Percentiles rank a stretch among this genome's conserved stretches.
Conservation (phyloP, 805 yeast genomes). For the Sporopachydermia lactativora region DNA sequence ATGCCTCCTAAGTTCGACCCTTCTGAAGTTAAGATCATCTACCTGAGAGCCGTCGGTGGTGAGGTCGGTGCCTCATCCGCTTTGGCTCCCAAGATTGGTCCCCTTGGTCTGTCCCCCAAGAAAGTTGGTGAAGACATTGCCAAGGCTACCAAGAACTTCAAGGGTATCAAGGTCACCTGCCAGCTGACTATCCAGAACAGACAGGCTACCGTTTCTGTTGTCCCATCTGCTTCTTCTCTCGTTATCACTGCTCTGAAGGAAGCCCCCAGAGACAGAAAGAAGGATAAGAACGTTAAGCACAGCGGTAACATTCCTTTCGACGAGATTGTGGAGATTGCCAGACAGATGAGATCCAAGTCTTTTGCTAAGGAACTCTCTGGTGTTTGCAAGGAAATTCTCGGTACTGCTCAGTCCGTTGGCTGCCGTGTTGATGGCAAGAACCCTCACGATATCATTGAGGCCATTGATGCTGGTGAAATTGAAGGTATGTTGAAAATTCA, state of each 20-base stretch:
- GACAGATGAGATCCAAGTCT: conserved; percentile 94
- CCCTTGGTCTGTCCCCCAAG: conserved; percentile 99
- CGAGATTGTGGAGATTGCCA: conserved; percentile 93
- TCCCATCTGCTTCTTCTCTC: conserved; percentile 97
- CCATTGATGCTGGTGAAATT: conserved; percentile 96
- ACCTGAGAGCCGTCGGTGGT: conserved; percentile 99
- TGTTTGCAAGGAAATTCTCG: conserved; percentile 96
- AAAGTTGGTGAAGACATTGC: conserved; percentile 99
- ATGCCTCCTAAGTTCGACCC: conserved; percentile 99
- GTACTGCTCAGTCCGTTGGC: conserved; percentile 99
- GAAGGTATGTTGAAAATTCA: conserved; percentile 30
- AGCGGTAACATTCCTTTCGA: conserved; percentile 96
- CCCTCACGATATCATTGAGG: conserved; percentile 98
- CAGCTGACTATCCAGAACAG: conserved; percentile 99
- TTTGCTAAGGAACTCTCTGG: conserved; percentile 96
- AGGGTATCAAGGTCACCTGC: conserved; percentile 98
- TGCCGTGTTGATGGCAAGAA: conserved; percentile 99
- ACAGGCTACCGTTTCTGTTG: conserved; percentile 98
- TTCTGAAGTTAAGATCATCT: conserved; percentile 92
- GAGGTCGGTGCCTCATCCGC: conserved; percentile 99
- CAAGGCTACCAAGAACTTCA: conserved; percentile 97
- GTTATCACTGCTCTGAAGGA: conserved; percentile 99
- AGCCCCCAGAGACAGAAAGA: conserved; percentile 99
- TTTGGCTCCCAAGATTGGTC: conserved; percentile 99
- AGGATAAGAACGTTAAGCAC: conserved; percentile 99